These are phyloP conservation scores for Uncinocarpus reesii DNA, from an alignment of 2,329 filamentous ascomycete genomes.

Conservation along the genomic window DNA sequence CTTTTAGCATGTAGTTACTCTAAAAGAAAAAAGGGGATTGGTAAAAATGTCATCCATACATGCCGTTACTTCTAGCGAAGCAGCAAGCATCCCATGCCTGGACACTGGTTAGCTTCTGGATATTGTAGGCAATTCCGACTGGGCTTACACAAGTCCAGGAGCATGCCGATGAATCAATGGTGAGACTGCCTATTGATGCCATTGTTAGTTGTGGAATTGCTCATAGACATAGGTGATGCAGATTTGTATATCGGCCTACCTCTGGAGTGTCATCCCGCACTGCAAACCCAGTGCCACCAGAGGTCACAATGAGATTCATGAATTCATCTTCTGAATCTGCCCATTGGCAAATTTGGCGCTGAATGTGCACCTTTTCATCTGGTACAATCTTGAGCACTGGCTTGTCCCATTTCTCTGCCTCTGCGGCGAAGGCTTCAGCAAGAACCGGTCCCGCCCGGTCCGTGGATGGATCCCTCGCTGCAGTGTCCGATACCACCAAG, in stretches of 20 bases:
- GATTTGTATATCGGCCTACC: constrained; percentile 38
- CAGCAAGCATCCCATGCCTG: constrained; percentile 81
- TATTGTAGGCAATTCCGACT: neutral
- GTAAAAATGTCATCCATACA: constrained; percentile 49
- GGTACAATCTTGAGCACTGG: constrained; percentile 63
- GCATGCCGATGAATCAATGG: constrained; percentile 75
- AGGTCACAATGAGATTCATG: constrained; percentile 70
- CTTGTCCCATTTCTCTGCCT: constrained; percentile 61
- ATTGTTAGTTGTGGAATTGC: neutral
- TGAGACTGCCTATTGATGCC: constrained; percentile 54
- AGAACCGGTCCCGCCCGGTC: constrained; percentile 63
- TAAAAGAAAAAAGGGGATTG: neutral
- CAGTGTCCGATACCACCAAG: constrained; percentile 84
- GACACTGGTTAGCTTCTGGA: neutral
- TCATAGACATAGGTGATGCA: too few species aligned
- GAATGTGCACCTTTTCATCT: constrained; percentile 65
- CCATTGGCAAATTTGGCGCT: constrained; percentile 61
- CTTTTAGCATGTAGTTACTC: constrained; percentile 22
- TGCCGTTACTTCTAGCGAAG: constrained; percentile 75
- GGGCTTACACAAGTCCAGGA: constrained; percentile 63
- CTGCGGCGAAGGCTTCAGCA: constrained; percentile 55
- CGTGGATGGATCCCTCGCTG: constrained; percentile 63
- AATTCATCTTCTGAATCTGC: constrained; percentile 50
- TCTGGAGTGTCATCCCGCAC: constrained; percentile 78
- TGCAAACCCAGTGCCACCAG: constrained; percentile 89